Conservation (phyloP, 768 basidiomycete genomes). For the Gymnopilus junonius region DNA sequence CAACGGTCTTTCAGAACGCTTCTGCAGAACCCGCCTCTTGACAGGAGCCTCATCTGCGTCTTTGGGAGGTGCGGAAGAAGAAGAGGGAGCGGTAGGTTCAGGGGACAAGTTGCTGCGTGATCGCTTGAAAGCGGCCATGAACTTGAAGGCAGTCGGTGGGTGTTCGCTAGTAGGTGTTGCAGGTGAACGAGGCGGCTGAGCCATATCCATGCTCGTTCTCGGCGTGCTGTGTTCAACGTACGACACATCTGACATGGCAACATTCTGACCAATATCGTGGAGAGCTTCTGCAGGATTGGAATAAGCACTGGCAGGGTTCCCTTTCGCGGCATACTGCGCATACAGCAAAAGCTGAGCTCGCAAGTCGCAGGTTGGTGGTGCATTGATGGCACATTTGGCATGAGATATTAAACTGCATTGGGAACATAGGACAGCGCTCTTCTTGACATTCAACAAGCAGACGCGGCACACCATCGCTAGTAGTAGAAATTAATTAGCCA, state of each 20-base stretch:
- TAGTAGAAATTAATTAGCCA: background rate
- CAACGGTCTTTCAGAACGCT: constrained; percentile 48
- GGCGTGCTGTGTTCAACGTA: constrained; percentile 51
- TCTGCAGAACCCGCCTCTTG: constrained; percentile 23
- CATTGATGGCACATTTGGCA: constrained; percentile 71
- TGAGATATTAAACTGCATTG: constrained; percentile 92
- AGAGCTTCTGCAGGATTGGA: constrained; percentile 55
- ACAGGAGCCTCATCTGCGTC: constrained; percentile 25
- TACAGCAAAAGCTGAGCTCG: constrained; percentile 80
- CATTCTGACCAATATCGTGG: constrained; percentile 42
- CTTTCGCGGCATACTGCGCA: constrained; percentile 77
- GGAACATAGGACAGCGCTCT: constrained; percentile 85
- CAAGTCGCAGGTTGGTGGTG: constrained; percentile 82
- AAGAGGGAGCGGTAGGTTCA: constrained; percentile 37
- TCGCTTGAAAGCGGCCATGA: constrained; percentile 66
- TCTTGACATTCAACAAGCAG: constrained; percentile 80
- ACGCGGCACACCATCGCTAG: constrained; percentile 90
- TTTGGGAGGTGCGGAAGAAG: constrained; percentile 35
- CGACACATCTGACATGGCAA: constrained; percentile 61
- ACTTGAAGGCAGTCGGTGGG: constrained; percentile 65
- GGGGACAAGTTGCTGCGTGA: constrained; percentile 62
- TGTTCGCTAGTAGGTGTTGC: constrained; percentile 33
- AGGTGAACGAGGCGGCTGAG: constrained; percentile 36
- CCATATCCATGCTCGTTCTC: constrained; percentile 52
- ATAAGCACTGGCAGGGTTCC: constrained; percentile 57